Conservation (phyloP, 75 land plant species). For the Chamaecyparis obtusa region DNA sequence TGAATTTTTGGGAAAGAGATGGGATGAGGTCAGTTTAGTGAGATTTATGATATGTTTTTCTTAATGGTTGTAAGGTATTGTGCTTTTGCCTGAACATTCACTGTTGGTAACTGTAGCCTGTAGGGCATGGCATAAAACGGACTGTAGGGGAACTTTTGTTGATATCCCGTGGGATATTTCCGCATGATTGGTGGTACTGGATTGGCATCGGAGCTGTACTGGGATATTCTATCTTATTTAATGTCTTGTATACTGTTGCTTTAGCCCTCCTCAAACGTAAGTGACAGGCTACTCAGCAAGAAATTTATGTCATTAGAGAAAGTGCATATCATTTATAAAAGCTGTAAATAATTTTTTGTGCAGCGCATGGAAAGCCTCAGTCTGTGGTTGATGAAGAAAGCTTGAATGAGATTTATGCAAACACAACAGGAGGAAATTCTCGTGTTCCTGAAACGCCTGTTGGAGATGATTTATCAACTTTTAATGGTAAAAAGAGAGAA, state of each 20-base stretch:
- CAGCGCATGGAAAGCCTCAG: conserved; percentile 10
- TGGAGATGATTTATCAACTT: background rate
- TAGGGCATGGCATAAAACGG: background rate
- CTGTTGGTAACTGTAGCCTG: background rate
- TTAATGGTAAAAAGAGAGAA: background rate
- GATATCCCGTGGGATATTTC: conserved; percentile 54
- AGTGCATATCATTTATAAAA: background rate
- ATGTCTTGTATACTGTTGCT: conserved; percentile 23
- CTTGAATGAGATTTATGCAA: background rate
- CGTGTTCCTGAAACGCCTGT: background rate
- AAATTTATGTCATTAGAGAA: background rate
- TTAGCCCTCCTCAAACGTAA: conserved; percentile 35
- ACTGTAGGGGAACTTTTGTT: conserved; percentile 44
- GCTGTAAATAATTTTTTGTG: background rate
- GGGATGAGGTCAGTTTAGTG: conserved; percentile 17
- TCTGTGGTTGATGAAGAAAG: background rate
- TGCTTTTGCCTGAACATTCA: background rate
- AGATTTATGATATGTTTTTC: background rate
- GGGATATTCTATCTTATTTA: conserved; percentile 29
- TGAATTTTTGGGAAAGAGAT: conserved; percentile 35
- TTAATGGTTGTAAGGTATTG: no score
- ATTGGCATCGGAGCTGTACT: conserved; percentile 31
- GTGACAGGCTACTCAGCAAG: conserved; percentile 11
- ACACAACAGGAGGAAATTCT: background rate
- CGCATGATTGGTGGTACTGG: conserved; percentile 39